These are phyloP conservation scores for Oxyria digyna DNA, from an alignment of 148 eudicot species.

Conservation along the genomic window DNA sequence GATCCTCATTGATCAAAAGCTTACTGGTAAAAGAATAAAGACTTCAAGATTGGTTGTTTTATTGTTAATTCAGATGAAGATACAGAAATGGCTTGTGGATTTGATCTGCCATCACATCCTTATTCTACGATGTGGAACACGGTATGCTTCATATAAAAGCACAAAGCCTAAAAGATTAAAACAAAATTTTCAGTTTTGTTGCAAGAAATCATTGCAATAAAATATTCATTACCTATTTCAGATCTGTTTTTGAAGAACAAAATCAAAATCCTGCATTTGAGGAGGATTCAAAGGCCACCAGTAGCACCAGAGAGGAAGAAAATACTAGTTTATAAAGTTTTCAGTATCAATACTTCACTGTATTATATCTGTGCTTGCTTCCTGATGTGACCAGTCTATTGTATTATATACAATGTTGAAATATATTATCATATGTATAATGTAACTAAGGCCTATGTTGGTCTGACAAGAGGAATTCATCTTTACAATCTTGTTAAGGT, in stretches of 20 bases:
- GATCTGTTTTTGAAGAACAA: conserved; percentile 7
- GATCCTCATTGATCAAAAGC: not conserved
- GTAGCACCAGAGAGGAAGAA: not conserved
- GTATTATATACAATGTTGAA: not conserved
- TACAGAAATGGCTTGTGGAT: conserved; percentile 2
- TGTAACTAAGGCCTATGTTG: not conserved
- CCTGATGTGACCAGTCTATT: not conserved
- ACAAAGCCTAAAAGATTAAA: not conserved
- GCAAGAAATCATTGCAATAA: not conserved
- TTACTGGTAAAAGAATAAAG: not conserved
- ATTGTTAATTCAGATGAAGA: conserved; percentile 1
- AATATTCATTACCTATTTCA: not conserved
- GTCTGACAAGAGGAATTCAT: not conserved
- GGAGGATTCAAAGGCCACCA: not conserved
- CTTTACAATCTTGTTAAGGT: not conserved
- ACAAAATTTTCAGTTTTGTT: not conserved
- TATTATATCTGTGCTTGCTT: not conserved
- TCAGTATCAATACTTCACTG: not conserved
- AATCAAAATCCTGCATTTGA: not conserved
- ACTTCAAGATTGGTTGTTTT: not conserved
- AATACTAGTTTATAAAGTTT: not conserved
- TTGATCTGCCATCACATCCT: not conserved
- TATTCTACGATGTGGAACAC: conserved; percentile 4
- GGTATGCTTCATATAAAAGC: conserved; percentile 2
- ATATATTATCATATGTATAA: too few relatives aligned